Base-by-base conservation (phyloP, 306 rosid species). In the Malus asiatica region DNA sequence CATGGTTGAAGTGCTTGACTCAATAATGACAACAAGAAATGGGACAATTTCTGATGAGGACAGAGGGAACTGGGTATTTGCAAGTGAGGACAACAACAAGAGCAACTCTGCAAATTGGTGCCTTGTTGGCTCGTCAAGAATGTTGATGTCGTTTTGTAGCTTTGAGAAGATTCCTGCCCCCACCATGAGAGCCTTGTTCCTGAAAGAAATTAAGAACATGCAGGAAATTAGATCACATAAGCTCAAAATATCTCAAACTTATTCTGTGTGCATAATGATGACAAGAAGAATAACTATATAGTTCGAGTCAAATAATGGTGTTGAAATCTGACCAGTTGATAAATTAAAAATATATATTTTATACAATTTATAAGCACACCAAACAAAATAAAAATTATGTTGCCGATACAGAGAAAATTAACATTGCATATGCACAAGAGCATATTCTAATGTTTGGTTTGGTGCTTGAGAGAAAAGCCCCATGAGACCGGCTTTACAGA, bases 131-230 rank as follows among this genome's bases (percentile, higher is more conserved):
- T 88, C 93, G 79, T 95, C 93, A 53, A 84, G 48, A 77, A 44
- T 76, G 71, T 81, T 90, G 66, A 88, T 64, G 74, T 77, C 83
- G 64, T 80, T 88, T 29, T 96, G 94, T 66, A 93, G 81, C 69
- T 86, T 87, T 78, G 87, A 84, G 44, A 93, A 78, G 77, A 93
- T 82, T 83, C 94, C 96, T 79, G 94, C 94, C 83, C 87, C 97
- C 86, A 91, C 87, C 82, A 88, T 88, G 76, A 91, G 81, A 69
- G 96, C 89, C 81, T 91, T 93, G 89, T 88, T 91, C 91, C 98
- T 93, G 89, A 82, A 40, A 40, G 38, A 76, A 76, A 70, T 59
- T 15, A 78, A 10, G 35, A 81, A 10, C 66, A 40, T 73, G 62
- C 75, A 29, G 52, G 8, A 11, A 75, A 70, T 87, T 32, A 78